Conservation (phyloP, 2,329 filamentous ascomycete species). For the Rachicladosporium sp. region DNA sequence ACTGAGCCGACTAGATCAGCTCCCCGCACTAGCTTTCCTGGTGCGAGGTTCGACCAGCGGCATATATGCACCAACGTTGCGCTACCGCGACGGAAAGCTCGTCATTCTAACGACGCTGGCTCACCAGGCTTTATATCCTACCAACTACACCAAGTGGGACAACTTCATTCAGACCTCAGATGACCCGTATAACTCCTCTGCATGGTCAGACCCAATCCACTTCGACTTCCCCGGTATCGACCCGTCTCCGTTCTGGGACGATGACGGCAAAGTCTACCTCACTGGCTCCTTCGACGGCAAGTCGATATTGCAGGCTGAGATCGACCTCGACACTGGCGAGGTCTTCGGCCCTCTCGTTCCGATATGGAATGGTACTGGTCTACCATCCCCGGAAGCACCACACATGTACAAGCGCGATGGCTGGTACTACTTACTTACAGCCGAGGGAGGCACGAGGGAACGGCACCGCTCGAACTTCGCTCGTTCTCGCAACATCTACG, state of each 20-base stretch:
- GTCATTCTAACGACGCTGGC: slow-evolving; percentile 24
- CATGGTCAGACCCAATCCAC: slow-evolving; percentile 38
- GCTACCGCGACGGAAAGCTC: slow-evolving; percentile 27
- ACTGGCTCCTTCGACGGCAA: slow-evolving; percentile 14
- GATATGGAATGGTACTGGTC: slow-evolving; percentile 26
- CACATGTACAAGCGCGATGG: slow-evolving; percentile 27
- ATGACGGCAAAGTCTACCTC: slow-evolving; percentile 42
- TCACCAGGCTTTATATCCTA: slow-evolving; percentile 14
- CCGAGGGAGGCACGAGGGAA: slow-evolving; percentile 28
- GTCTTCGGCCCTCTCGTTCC: slow-evolving; percentile 17
- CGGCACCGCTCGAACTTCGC: slow-evolving; percentile 27
- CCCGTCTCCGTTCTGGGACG: slow-evolving; percentile 44
- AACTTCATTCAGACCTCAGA: slow-evolving; percentile 33
- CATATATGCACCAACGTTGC: slow-evolving; percentile 30
- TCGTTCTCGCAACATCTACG: slow-evolving; percentile 25
- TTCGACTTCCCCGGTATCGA: slow-evolving; percentile 40
- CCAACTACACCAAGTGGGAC: slow-evolving; percentile 27
- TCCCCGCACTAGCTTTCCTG: slow-evolving; percentile 23
- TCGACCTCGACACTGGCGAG: slow-evolving; percentile 23
- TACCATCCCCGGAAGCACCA: slow-evolving; percentile 22
- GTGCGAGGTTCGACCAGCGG: slow-evolving; percentile 26
- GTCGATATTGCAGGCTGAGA: slow-evolving; percentile 20
- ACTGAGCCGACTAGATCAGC: slow-evolving; percentile 23
- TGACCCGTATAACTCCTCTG: slow-evolving; percentile 28
- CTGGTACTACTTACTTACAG: slow-evolving; percentile 25